Evolutionary conservation across 2,329 filamentous ascomycete species (phyloP).

Genomic region (Fusarium mundagurra): DNA sequence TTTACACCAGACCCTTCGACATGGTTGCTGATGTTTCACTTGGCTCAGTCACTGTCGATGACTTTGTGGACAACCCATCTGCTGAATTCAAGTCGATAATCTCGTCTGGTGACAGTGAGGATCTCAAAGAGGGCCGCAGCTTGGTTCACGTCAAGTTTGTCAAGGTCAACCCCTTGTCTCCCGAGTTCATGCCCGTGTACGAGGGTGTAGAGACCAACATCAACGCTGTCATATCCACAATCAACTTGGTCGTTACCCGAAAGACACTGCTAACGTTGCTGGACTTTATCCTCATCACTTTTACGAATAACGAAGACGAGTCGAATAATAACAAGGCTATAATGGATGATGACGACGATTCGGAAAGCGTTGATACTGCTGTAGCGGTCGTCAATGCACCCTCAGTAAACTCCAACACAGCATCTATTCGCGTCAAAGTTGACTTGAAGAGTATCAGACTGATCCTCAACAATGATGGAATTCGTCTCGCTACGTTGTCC

Average conservation of each 20-base stretch:
- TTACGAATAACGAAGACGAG: slow-evolving; percentile 69
- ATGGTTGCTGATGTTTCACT: slow-evolving; percentile 93
- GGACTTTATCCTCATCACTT: slow-evolving; percentile 94
- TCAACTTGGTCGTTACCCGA: slow-evolving; percentile 93
- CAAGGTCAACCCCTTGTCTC: slow-evolving; percentile 88
- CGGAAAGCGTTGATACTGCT: slow-evolving; percentile 52
- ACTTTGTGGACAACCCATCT: slow-evolving; percentile 89
- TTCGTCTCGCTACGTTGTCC: slow-evolving; percentile 89
- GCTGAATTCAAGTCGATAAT: slow-evolving; percentile 97
- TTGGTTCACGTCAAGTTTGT: slow-evolving; percentile 90
- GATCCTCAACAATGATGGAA: slow-evolving; percentile 97
- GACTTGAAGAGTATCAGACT: slow-evolving; percentile 93
- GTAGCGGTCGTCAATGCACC: slow-evolving; percentile 42
- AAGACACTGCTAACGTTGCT: slow-evolving; percentile 91
- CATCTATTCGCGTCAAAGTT: slow-evolving; percentile 92
- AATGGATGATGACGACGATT: slow-evolving; percentile 47
- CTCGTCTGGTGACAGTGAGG: slow-evolving; percentile 79
- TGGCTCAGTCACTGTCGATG: slow-evolving; percentile 87
- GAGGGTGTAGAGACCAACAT: slow-evolving; percentile 95
- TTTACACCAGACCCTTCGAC: slow-evolving; percentile 88
- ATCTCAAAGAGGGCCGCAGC: slow-evolving; percentile 80
- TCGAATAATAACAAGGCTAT: slow-evolving; percentile 50
- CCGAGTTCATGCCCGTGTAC: slow-evolving; percentile 91
- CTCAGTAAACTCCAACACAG: slow-evolving; percentile 54
- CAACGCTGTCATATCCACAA: slow-evolving; percentile 90